These are phyloP conservation scores for Gleditsia sinensis DNA, from an alignment of 306 rosid species.

Conservation along the genomic window DNA sequence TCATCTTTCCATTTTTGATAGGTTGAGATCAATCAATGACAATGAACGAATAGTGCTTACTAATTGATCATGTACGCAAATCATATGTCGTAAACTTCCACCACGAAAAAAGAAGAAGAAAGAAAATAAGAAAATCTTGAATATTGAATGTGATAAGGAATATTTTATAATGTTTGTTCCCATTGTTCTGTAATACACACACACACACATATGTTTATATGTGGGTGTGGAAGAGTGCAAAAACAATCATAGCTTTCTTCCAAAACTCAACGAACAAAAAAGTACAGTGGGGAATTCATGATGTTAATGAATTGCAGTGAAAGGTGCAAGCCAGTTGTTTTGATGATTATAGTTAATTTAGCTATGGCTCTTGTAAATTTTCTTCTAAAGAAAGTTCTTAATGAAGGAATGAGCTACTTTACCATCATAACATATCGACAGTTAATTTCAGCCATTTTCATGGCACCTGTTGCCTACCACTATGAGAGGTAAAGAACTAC, in stretches of 20 bases:
- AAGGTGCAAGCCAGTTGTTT: conserved; percentile 54
- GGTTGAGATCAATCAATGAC: conserved; percentile 19
- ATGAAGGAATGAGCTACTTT: conserved; percentile 60
- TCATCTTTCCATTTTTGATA: background rate
- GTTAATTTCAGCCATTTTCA: conserved; percentile 57
- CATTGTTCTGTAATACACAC: background rate
- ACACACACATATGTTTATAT: background rate
- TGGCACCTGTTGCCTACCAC: conserved; percentile 71
- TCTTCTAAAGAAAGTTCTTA: conserved; percentile 69
- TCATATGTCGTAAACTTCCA: conserved; percentile 33
- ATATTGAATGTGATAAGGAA: conserved; percentile 38
- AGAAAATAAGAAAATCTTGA: background rate
- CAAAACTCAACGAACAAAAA: conserved; percentile 1
- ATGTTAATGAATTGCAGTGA: conserved; percentile 39
- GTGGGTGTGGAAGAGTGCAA: background rate
- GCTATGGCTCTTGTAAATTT: conserved; percentile 71
- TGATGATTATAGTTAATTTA: conserved; percentile 65
- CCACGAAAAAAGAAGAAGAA: conserved; percentile 11
- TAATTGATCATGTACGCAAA: conserved; percentile 22
- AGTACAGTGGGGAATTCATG: background rate
- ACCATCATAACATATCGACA: conserved; percentile 67
- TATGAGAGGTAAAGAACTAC: conserved; percentile 56
- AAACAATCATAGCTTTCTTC: conserved; percentile 25
- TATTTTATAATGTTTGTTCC: conserved; percentile 36
- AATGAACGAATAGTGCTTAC: conserved; percentile 21